Evolutionary conservation across 108 stramenopile species (phyloP).

Genomic region (Skeletonema potamos): DNA sequence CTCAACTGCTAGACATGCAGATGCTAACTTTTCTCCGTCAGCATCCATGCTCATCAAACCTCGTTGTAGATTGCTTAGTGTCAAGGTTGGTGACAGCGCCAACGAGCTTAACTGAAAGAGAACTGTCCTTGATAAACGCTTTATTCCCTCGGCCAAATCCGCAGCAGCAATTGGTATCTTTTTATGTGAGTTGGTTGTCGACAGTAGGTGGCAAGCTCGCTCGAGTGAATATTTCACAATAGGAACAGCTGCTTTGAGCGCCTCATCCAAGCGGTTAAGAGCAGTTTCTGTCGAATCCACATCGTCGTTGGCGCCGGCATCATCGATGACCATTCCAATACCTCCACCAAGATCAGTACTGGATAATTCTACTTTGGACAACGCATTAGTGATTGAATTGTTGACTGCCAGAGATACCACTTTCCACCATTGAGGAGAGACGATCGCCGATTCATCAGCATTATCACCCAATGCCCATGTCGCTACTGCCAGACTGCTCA

Average conservation of each 20-base stretch:
- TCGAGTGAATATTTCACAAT: slow-evolving; percentile 47
- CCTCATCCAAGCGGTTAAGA: slow-evolving; percentile 24
- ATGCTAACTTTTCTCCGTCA: slow-evolving; percentile 35
- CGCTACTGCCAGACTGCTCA: slow-evolving; percentile 46
- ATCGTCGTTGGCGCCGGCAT: slow-evolving; percentile 22
- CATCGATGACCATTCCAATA: slow-evolving; percentile 50
- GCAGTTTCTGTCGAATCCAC: slow-evolving; percentile 35
- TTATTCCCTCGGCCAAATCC: slow-evolving; percentile 33
- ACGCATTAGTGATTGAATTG: slow-evolving; percentile 12
- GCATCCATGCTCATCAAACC: slow-evolving; percentile 37
- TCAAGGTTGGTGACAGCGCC: slow-evolving; percentile 7
- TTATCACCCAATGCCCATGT: slow-evolving; percentile 58
- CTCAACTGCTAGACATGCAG: slow-evolving; percentile 6
- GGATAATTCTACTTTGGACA: slow-evolving; percentile 11
- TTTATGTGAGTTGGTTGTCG: slow-evolving; percentile 10
- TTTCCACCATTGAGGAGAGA: slow-evolving; percentile 55
- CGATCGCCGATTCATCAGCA: slow-evolving; percentile 5
- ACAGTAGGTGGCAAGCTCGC: slow-evolving; percentile 49
- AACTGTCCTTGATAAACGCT: slow-evolving; percentile 24
- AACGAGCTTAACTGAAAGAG: slow-evolving; percentile 26
- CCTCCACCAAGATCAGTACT: slow-evolving; percentile 34
- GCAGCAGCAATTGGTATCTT: slow-evolving; percentile 24
- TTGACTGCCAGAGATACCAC: slow-evolving; percentile 44
- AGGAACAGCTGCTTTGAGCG: slow-evolving; percentile 24
- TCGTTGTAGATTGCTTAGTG: slow-evolving; percentile 8